Conservation (phyloP, 2,329 filamentous ascomycete species). For the Colletotrichum sojae region DNA sequence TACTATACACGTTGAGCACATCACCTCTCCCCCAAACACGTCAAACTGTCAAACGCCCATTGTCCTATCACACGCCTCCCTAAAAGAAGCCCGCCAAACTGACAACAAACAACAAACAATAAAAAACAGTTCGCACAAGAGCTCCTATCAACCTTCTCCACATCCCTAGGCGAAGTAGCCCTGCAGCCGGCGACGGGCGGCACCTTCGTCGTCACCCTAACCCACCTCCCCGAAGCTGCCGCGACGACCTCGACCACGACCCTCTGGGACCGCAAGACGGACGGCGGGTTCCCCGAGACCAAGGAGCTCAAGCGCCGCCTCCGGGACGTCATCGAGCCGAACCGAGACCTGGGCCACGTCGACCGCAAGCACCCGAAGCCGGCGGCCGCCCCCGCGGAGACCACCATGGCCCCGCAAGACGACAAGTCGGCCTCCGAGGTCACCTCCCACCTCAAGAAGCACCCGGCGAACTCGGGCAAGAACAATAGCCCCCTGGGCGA, state of each 20-base stretch:
- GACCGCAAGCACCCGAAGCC: conserved; percentile 65
- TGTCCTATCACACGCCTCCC: too few relatives aligned
- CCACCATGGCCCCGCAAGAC: conserved; percentile 9
- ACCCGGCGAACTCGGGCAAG: conserved; percentile 27
- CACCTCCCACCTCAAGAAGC: conserved; percentile 31
- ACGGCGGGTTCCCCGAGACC: conserved; percentile 94
- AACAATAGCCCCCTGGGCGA: conserved; percentile 19
- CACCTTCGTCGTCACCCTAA: conserved; percentile 82
- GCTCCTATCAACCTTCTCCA: conserved; percentile 92
- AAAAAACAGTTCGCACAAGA: conserved; percentile 86
- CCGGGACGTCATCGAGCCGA: conserved; percentile 85
- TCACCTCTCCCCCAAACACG: background rate
- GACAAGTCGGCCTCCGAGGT: conserved; percentile 22
- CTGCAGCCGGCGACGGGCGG: conserved; percentile 89
- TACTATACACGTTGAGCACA: conserved; percentile 12
- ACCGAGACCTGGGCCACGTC: conserved; percentile 84
- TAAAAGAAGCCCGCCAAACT: background rate
- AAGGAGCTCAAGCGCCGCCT: conserved; percentile 91
- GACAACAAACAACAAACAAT: conserved; percentile 64
- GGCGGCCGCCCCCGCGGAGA: conserved; percentile 11
- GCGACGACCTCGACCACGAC: conserved; percentile 62
- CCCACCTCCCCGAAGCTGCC: conserved; percentile 43
- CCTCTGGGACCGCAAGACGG: conserved; percentile 89
- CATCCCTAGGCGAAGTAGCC: conserved; percentile 86
- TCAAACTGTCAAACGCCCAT: too few relatives aligned